Conservation (phyloP, 306 rosid species). For the Vicia faba region DNA sequence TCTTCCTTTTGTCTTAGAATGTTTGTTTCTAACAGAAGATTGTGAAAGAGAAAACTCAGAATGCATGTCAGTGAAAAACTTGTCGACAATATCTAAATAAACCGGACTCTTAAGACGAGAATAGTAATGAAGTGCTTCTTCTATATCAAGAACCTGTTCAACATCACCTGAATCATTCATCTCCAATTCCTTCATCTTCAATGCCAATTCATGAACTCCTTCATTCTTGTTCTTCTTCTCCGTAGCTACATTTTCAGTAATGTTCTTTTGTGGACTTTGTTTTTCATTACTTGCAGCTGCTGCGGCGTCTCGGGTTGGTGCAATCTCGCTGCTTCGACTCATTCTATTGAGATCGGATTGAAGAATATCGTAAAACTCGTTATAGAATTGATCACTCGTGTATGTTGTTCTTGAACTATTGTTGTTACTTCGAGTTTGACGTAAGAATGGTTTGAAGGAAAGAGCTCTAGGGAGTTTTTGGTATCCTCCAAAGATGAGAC, state of each 20-base stretch:
- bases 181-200: slow-evolving; percentile 88
- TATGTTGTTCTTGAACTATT: slow-evolving; percentile 45
- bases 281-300: slow-evolving; percentile 31
- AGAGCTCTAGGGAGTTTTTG: slow-evolving; percentile 66
- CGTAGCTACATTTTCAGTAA: slow-evolving; percentile 32
- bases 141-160: slow-evolving; percentile 85
- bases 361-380: slow-evolving; percentile 68
- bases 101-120: slow-evolving; percentile 91
- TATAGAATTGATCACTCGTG: slow-evolving; percentile 62
- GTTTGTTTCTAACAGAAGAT: slow-evolving; percentile 43
- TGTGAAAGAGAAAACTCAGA: slow-evolving; percentile 62
- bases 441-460: slow-evolving; percentile 62
- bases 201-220: slow-evolving; percentile 49
- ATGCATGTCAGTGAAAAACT: slow-evolving; percentile 82
- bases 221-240: slow-evolving; percentile 43
- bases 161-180: slow-evolving; percentile 74
- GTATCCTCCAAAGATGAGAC: slow-evolving; percentile 58
- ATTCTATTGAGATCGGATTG: slow-evolving; percentile 59
- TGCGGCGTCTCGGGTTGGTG: slow-evolving; percentile 26
- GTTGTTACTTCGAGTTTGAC: slow-evolving; percentile 37
- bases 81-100: slow-evolving; percentile 83
- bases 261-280: slow-evolving; percentile 46
- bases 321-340: slow-evolving; percentile 32
- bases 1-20: slow-evolving; percentile 68
- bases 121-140: slow-evolving; percentile 94